Evolutionary conservation across 148 eudicot species (phyloP).

Genomic region (Camellia lanceoleosa): DNA sequence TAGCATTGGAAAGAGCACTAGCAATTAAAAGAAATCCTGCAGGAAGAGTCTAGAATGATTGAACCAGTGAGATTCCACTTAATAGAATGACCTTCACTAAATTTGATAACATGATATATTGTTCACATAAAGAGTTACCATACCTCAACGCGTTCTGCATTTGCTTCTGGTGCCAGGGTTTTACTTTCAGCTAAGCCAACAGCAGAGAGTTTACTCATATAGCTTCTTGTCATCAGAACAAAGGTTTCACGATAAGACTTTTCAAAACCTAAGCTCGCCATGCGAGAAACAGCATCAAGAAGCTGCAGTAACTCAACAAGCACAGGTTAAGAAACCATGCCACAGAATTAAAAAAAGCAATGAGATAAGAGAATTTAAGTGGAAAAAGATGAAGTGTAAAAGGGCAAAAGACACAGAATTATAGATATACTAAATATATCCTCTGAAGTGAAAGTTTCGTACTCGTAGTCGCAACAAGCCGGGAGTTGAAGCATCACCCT

Average conservation of each 20-base stretch:
- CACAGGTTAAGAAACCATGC: constrained; percentile 22
- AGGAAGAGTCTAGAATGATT: constrained; percentile 85
- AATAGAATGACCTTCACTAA: constrained; percentile 15
- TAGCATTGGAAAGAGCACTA: constrained; percentile 48
- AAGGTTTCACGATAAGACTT: constrained; percentile 95
- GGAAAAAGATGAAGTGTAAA: not conserved
- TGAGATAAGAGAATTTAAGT: constrained; percentile 6
- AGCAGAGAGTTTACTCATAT: constrained; percentile 70
- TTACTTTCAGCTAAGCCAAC: constrained; percentile 89
- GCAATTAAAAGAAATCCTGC: constrained; percentile 92
- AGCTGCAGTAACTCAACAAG: constrained; percentile 66
- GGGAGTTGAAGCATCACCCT: constrained; percentile 91
- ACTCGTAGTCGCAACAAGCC: constrained; percentile 88
- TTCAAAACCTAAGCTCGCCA: constrained; percentile 98
- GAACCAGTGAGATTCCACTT: constrained; percentile 52
- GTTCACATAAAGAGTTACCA: constrained; percentile 11
- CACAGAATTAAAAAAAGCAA: not conserved
- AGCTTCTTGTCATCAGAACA: constrained; percentile 90
- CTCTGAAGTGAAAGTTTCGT: constrained; percentile 25
- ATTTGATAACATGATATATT: constrained; percentile 4
- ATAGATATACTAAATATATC: not conserved
- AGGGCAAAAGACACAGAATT: not conserved
- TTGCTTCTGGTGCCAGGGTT: constrained; percentile 87
- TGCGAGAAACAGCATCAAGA: constrained; percentile 95
- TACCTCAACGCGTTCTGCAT: constrained; percentile 97